A percentile compares a stretch with the other conserved stretches of the same genome.
These are phyloP conservation scores for Boletus barrowsii DNA, from an alignment of 768 basidiomycete genomes.

Conservation along the genomic window DNA sequence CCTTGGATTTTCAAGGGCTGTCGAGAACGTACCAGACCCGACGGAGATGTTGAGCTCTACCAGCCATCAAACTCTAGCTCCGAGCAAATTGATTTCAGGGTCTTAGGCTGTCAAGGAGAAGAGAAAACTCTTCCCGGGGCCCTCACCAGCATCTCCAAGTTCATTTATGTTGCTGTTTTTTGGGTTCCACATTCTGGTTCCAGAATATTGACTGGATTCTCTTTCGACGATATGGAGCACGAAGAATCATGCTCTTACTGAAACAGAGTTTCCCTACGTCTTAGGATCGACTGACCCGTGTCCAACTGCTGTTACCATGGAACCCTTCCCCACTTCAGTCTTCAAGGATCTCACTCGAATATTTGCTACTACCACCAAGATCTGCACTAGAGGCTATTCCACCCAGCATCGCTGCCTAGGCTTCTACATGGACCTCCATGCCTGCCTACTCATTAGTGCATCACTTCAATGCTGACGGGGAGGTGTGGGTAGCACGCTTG, in stretches of 20 bases:
- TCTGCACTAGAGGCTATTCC: conserved; percentile 80
- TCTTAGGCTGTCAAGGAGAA: background rate
- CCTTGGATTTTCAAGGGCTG: conserved; percentile 15
- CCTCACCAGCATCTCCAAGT: no score
- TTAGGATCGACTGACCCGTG: no score
- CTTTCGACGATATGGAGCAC: no score
- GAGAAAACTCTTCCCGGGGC: background rate
- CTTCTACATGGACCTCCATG: conserved; percentile 77
- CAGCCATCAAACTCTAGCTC: conserved; percentile 60
- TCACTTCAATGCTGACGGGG: no score
- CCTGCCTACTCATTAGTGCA: conserved; percentile 75
- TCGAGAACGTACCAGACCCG: conserved; percentile 55
- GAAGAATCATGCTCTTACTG: no score
- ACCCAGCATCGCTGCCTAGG: no score
- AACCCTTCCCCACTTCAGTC: conserved; percentile 89
- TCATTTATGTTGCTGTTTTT: no score
- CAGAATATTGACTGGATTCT: no score
- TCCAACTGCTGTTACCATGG: conserved; percentile 43
- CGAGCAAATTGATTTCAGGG: conserved; percentile 73
- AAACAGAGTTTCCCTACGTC: no score
- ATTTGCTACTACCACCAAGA: conserved; percentile 90
- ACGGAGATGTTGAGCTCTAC: conserved; percentile 39
- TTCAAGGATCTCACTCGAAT: conserved; percentile 84
- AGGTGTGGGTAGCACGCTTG: no score
- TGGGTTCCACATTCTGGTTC: no score